Evolutionary conservation across 441 rosid species (phyloP).

Genomic region (Daphne laureola): DNA sequence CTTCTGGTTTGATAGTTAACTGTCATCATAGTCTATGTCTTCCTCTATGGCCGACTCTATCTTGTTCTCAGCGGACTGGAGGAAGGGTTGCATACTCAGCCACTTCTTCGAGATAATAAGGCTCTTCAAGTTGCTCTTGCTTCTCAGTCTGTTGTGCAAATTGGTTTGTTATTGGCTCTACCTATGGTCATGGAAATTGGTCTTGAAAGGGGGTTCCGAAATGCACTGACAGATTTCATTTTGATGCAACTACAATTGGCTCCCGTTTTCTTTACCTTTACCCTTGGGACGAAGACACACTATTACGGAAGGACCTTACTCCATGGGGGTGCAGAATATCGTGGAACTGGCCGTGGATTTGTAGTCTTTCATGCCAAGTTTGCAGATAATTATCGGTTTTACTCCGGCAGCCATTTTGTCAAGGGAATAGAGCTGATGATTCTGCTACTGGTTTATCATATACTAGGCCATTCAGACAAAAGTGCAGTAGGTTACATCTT

Average conservation of each 20-base stretch:
- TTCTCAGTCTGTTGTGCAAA: conserved; percentile 81
- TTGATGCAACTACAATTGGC: conserved; percentile 88
- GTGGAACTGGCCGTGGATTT: conserved; percentile 90
- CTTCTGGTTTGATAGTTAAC: conserved; percentile 42
- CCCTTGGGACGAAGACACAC: conserved; percentile 84
- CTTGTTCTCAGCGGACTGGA: conserved; percentile 87
- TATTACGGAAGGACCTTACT: conserved; percentile 85
- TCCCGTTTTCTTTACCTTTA: conserved; percentile 80
- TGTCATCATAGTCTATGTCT: conserved; percentile 69
- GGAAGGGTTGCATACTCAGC: conserved; percentile 35
- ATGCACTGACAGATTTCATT: conserved; percentile 69
- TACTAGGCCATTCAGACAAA: conserved; percentile 52
- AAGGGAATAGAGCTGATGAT: conserved; percentile 83
- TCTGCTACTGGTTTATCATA: conserved; percentile 63
- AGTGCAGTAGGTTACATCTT: conserved; percentile 56
- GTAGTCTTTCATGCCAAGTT: conserved; percentile 87
- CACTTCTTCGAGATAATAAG: conserved; percentile 41
- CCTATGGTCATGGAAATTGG: conserved; percentile 99
- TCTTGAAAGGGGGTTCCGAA: conserved; percentile 83
- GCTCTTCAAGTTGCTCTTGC: conserved; percentile 85
- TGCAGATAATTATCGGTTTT: conserved; percentile 83
- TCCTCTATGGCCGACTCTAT: conserved; percentile 86
- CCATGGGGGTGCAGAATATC: conserved; percentile 87
- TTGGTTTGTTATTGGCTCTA: conserved; percentile 76
- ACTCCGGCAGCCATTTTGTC: conserved; percentile 92